A percentile compares a stretch with the other conserved stretches of the same genome.
These are phyloP conservation scores for Neostapfia colusana DNA, from an alignment of 176 grass and related monocot genomes.

Conservation along the genomic window DNA sequence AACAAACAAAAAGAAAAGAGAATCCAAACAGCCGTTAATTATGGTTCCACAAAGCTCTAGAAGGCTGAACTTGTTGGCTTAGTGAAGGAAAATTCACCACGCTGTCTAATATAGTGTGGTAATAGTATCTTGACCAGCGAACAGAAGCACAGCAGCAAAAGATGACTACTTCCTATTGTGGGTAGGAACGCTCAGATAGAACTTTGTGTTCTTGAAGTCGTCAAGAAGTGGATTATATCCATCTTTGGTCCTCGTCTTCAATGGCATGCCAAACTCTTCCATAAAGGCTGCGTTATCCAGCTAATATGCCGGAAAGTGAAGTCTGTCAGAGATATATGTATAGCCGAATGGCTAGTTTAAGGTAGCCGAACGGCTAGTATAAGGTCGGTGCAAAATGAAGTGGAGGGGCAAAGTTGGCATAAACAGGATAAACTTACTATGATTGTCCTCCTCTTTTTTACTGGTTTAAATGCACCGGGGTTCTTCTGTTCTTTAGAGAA, in stretches of 20 bases:
- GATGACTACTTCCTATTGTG: conserved; percentile 58
- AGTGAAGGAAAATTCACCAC: not conserved
- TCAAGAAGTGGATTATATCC: conserved; percentile 91
- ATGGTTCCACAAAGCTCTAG: not conserved
- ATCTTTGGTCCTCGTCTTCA: conserved; percentile 88
- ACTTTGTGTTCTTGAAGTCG: conserved; percentile 94
- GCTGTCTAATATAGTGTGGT: not conserved
- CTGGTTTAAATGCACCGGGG: conserved; percentile 62
- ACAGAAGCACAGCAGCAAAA: not conserved
- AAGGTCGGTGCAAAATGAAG: not conserved
- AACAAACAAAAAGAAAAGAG: not conserved
- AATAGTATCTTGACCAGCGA: not conserved
- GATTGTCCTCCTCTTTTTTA: conserved; percentile 81
- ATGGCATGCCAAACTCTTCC: conserved; percentile 90
- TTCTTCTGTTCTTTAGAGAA: conserved; percentile 62
- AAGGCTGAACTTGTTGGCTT: not conserved
- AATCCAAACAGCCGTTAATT: not conserved
- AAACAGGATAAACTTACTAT: conserved; percentile 59
- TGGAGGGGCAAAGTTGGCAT: conserved; percentile 5
- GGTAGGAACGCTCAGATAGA: conserved; percentile 88
- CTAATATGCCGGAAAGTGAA: conserved; percentile 35
- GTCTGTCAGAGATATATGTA: not conserved
- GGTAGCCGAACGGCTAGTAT: not conserved
- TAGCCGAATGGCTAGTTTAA: too few species aligned
- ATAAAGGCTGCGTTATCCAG: conserved; percentile 80